Conservation (phyloP, 352 stramenopile genomes). For the Lagenidium sp. region DNA sequence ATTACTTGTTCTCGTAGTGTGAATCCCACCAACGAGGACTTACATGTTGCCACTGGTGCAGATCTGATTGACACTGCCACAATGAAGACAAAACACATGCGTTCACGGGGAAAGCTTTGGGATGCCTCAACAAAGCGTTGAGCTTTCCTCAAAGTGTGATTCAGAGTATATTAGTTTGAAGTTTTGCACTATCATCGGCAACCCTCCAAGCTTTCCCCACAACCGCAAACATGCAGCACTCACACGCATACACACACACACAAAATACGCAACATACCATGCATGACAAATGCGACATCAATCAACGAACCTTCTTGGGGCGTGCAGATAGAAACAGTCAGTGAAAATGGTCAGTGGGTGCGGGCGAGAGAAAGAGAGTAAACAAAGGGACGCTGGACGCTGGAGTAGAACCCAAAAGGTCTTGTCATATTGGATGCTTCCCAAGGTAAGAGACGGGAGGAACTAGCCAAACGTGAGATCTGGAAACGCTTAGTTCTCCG, state of each 20-base stretch:
- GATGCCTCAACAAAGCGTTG: slow-evolving; percentile 34
- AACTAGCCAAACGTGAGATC: too few species aligned
- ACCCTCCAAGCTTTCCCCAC: not conserved
- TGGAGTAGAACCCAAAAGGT: slow-evolving; percentile 3
- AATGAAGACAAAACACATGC: too few species aligned
- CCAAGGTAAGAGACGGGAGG: too few species aligned
- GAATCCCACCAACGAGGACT: too few species aligned
- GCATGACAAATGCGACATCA: not conserved
- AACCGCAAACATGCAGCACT: slow-evolving; percentile 10
- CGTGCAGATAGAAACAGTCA: too few species aligned
- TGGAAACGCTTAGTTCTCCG: slow-evolving; percentile 85
- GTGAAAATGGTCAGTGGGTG: too few species aligned
- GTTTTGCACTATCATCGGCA: slow-evolving; percentile 43
- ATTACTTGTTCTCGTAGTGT: too few species aligned
- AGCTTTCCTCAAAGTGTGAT: slow-evolving; percentile 49
- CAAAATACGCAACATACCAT: not conserved
- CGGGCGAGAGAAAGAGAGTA: not conserved
- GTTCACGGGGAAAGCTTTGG: too few species aligned
- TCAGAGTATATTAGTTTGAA: slow-evolving; percentile 84
- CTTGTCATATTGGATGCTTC: slow-evolving; percentile 13
- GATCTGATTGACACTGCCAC: too few species aligned
- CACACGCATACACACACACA: slow-evolving; percentile 3
- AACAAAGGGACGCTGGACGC: not conserved
- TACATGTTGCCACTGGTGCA: too few species aligned
- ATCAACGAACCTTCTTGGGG: too few species aligned